Conservation (phyloP, 1,284 basidiomycete genomes). For the Malassezia japonica region DNA sequence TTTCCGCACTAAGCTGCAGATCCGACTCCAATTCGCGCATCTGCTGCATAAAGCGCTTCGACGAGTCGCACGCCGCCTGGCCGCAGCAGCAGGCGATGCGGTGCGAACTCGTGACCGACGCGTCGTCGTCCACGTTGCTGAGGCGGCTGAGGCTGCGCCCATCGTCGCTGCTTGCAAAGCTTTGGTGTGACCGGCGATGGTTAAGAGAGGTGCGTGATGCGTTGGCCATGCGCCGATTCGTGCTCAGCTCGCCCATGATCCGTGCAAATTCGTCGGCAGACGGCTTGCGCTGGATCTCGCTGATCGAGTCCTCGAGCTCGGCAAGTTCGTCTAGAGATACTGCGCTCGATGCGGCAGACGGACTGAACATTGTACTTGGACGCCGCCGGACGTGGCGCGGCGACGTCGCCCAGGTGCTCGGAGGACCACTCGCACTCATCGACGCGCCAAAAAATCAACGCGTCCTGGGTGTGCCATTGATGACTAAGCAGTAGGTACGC, state of each 20-base stretch:
- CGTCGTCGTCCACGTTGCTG: neutral
- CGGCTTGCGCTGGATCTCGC: slow-evolving; percentile 3
- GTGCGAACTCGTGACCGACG: neutral
- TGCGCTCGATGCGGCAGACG: neutral
- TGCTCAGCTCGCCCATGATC: slow-evolving; percentile 16
- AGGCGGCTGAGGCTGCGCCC: neutral
- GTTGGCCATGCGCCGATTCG: slow-evolving; percentile 2
- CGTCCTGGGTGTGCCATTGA: neutral
- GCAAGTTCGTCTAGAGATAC: slow-evolving; percentile 4
- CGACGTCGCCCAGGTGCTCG: neutral
- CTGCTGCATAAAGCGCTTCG: slow-evolving; percentile 32
- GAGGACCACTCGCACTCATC: neutral
- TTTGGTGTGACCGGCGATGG: slow-evolving; percentile 4
- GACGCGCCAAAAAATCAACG: neutral
- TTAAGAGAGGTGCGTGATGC: neutral
- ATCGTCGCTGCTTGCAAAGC: slow-evolving; percentile 12
- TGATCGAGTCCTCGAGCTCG: slow-evolving; percentile 8
- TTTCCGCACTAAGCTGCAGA: slow-evolving; percentile 55
- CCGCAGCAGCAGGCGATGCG: slow-evolving; percentile 30
- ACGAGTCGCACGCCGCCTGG: slow-evolving; percentile 30
- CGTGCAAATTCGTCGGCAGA: slow-evolving; percentile 12
- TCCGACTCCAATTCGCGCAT: slow-evolving; percentile 44
- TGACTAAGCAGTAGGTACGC: too few species aligned
- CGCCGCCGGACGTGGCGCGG: neutral
- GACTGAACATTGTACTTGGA: neutral